Evolutionary conservation across 2,329 filamentous ascomycete species (phyloP).

Genomic region (Pseudocercospora cruenta): DNA sequence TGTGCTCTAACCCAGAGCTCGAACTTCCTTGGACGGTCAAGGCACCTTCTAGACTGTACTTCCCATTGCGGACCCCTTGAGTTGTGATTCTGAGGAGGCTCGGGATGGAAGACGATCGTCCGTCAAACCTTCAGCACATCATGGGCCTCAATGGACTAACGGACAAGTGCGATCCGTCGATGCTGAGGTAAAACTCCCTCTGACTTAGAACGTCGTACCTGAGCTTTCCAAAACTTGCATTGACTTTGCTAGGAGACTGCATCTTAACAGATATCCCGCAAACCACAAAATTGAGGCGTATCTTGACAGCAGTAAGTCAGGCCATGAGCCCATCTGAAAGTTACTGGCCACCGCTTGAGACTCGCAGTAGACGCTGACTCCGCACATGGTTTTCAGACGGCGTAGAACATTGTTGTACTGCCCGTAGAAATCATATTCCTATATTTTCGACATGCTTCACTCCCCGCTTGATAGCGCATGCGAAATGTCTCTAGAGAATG

Average conservation of each 20-base stretch:
- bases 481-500: no score
- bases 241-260: no score
- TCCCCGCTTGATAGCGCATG: no score
- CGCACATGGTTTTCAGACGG: no score
- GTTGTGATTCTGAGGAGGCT: no score
- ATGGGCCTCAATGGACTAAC: neutral
- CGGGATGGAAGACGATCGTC: neutral
- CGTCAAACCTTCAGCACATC: neutral
- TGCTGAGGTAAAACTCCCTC: neutral
- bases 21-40: neutral
- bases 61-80: neutral
- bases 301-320: neutral
- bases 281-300: neutral
- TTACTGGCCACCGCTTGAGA: no score
- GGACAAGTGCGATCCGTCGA: neutral
- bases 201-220: neutral
- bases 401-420: no score
- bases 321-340: no score
- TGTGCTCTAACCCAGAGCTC: neutral
- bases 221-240: no score
- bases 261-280: neutral
- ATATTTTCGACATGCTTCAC: no score
- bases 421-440: no score
- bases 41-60: neutral
- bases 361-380: no score